Conservation (phyloP, 2,329 filamentous ascomycete genomes). For the Colletotrichum cordylinicola region DNA sequence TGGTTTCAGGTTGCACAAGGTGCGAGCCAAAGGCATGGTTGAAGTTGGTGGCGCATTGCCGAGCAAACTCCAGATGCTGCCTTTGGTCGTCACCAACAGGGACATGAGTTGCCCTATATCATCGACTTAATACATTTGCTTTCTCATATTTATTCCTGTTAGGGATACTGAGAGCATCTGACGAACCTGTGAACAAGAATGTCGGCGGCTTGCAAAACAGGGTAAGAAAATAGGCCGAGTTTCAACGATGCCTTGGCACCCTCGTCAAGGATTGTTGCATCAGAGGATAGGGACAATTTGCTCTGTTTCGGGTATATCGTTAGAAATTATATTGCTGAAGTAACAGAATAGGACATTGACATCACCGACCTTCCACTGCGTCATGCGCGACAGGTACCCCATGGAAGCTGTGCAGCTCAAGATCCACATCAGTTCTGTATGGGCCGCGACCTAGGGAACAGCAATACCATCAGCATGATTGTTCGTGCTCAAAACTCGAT, state of each 20-base stretch:
- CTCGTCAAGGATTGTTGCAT: conserved; percentile 63
- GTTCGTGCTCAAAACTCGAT: background rate
- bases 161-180: background rate
- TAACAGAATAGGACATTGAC: background rate
- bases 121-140: background rate
- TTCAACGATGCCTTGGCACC: conserved; percentile 69
- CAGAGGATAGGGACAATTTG: conserved; percentile 71
- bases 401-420: conserved; percentile 89
- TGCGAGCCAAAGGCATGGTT: conserved; percentile 75
- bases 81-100: conserved; percentile 95
- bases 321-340: background rate
- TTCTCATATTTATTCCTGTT: background rate
- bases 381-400: conserved; percentile 97
- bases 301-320: conserved; percentile 53
- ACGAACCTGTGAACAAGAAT: conserved; percentile 80
- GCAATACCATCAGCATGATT: background rate
- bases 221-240: conserved; percentile 93
- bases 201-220: conserved; percentile 93
- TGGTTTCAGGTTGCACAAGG: conserved; percentile 70
- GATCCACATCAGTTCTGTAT: conserved; percentile 96
- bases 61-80: conserved; percentile 92
- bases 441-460: conserved; percentile 67
- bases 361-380: conserved; percentile 86
- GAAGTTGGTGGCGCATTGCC: conserved; percentile 86
- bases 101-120: conserved; percentile 80